Evolutionary conservation across 345 rosid species (phyloP).

Genomic region (Kernera saxatilis): DNA sequence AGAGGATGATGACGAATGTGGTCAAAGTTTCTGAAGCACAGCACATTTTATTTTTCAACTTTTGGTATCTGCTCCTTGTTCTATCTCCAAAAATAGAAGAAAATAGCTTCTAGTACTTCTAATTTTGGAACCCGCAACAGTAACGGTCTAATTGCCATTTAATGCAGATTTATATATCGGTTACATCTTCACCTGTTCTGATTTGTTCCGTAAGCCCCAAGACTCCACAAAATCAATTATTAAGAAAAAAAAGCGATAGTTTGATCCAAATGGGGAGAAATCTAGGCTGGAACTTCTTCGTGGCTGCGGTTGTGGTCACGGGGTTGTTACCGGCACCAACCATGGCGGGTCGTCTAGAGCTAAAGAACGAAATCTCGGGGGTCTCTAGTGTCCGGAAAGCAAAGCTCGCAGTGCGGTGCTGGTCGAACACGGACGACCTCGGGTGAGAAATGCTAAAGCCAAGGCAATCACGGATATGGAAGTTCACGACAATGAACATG

Average conservation of each 20-base stretch:
- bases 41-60: background rate
- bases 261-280: background rate
- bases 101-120: slow-evolving; percentile 1
- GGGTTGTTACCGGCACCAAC: background rate
- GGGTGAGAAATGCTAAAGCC: slow-evolving; percentile 19
- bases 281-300: background rate
- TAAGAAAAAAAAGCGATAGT: background rate
- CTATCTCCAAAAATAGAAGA: background rate
- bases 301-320: background rate
- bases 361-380: slow-evolving; percentile 20
- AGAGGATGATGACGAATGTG: background rate
- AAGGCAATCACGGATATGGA: slow-evolving; percentile 5
- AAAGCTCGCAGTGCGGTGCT: slow-evolving; percentile 25
- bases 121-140: slow-evolving; percentile 1
- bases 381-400: background rate
- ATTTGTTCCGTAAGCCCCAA: background rate
- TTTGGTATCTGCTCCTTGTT: background rate
- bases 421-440: slow-evolving; percentile 27
- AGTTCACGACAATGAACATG: slow-evolving; percentile 26
- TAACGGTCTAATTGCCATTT: slow-evolving; percentile 2
- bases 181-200: background rate
- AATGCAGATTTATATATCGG: background rate
- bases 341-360: slow-evolving; percentile 21
- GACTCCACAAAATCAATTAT: background rate
- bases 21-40: slow-evolving; percentile 15